These are phyloP conservation scores for Ophiognomonia clavigignenti-juglandacearum DNA, from an alignment of 2,329 filamentous ascomycete genomes.

Conservation along the genomic window DNA sequence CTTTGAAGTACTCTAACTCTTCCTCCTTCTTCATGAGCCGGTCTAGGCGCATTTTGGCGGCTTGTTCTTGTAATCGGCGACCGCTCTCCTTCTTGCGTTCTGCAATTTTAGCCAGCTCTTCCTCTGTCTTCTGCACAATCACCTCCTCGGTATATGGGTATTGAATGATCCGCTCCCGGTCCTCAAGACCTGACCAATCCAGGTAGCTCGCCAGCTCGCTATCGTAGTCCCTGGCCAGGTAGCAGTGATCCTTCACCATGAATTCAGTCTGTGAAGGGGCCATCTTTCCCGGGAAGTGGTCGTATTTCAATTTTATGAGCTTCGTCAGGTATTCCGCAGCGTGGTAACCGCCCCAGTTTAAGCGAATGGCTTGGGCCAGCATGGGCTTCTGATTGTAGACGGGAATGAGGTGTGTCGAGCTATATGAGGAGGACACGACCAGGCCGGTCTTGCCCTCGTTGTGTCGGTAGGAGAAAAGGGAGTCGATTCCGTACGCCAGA, in stretches of 20 bases:
- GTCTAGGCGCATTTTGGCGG: slow-evolving; percentile 93
- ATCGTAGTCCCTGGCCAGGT: slow-evolving; percentile 81
- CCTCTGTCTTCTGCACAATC: slow-evolving; percentile 84
- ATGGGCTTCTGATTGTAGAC: slow-evolving; percentile 83
- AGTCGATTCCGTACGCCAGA: slow-evolving; percentile 91
- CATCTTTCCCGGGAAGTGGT: slow-evolving; percentile 79
- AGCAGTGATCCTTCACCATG: slow-evolving; percentile 84
- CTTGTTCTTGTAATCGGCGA: slow-evolving; percentile 86
- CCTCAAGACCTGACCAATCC: slow-evolving; percentile 89
- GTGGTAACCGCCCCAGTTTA: slow-evolving; percentile 95
- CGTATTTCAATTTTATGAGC: slow-evolving; percentile 86
- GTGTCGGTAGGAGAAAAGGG: slow-evolving; percentile 90
- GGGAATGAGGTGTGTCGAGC: slow-evolving; percentile 90
- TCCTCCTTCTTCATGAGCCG: slow-evolving; percentile 94
- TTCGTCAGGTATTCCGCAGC: slow-evolving; percentile 87
- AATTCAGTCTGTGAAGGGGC: slow-evolving; percentile 83
- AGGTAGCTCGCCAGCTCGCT: slow-evolving; percentile 70
- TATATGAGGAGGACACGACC: slow-evolving; percentile 87
- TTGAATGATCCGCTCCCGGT: slow-evolving; percentile 83
- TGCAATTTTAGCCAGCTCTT: slow-evolving; percentile 83
- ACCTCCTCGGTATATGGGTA: slow-evolving; percentile 92
- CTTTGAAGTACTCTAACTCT: slow-evolving; percentile 89
- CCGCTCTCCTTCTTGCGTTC: slow-evolving; percentile 96
- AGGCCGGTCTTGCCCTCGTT: slow-evolving; percentile 85
- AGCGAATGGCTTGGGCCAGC: slow-evolving; percentile 75